Base-by-base conservation (phyloP, 371 early-diverging fungal genomes). In the Mortierella sp. region DNA sequence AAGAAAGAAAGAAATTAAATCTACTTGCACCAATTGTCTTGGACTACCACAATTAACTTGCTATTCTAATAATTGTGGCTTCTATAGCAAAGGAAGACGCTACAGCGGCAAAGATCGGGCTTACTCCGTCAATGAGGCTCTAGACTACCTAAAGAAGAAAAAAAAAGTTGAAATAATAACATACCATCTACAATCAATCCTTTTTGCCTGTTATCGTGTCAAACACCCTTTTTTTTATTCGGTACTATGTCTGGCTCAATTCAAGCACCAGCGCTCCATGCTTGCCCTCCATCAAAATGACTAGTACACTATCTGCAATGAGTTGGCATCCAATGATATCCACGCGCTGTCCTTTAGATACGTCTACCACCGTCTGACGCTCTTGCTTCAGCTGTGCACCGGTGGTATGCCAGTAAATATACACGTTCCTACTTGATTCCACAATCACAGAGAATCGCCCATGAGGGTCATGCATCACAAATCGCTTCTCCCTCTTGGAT, bases 401-500 rank as follows among this genome's bases (percentile, higher is more conserved):
- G 2, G 72, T 74, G 57, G 85, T 85, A 19, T 86, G 88, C 63
- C 84, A 86, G 58, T 95, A 96, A 2, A 94, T 78, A 77, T 92
- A 95, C 33, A 92, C 85, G 41, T 91, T 90, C 16, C 93, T 86
- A 59, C 85, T 90, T 40, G 90, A 84, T 83, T 95, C 96, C 3
- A 91, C 88, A 64, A 95, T 86, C 21, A 88, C 86, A 0, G 89
- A 87, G 57, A 90, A 90, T 7, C 77, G 57, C 40, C 83, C 68
- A 19, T 83, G 77, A 1, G 89, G 85, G 77, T 91, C 91, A 58
- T 91, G 77, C 65, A 79, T 84, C 47, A 89, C 85, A 75, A 90
- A 90, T 41, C 92, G 86, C 69, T 86, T 88, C 73, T 94, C 93
- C 36, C 92, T 88, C 82, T 95, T 95, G 69, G 93, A 92, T 33